A percentile compares a stretch with the other conserved stretches of the same genome.
Conservation (phyloP, 2,329 filamentous ascomycete species). For the Hirsutella thompsonii region DNA sequence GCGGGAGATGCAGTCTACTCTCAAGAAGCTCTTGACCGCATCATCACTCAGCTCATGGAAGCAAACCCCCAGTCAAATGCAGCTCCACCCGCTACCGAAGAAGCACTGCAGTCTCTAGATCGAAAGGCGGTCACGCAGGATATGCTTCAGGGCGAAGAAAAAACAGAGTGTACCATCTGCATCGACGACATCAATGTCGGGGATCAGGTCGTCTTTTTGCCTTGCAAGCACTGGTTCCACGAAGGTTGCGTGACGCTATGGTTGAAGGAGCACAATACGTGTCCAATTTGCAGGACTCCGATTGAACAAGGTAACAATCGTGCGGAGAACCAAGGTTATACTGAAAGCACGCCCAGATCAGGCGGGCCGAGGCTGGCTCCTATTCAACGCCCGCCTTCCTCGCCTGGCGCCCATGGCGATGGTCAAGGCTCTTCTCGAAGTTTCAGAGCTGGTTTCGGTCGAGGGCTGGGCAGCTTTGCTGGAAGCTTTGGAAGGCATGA, state of each 20-base stretch:
- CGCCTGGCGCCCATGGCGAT: not conserved
- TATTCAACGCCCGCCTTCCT: not conserved
- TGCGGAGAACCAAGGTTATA: slow-evolving; percentile 4
- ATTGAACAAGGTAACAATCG: slow-evolving; percentile 27
- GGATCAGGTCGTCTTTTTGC: slow-evolving; percentile 63
- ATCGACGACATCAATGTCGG: slow-evolving; percentile 71
- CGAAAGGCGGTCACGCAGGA: slow-evolving; percentile 56
- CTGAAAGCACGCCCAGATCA: not conserved
- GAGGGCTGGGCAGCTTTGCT: not conserved
- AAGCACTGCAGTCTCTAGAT: slow-evolving; percentile 61
- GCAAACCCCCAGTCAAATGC: slow-evolving; percentile 64
- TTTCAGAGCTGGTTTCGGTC: not conserved
- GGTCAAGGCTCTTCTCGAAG: not conserved
- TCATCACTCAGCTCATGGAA: slow-evolving; percentile 83
- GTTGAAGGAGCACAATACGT: slow-evolving; percentile 86
- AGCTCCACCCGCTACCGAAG: slow-evolving; percentile 65
- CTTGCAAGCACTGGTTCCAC: slow-evolving; percentile 93
- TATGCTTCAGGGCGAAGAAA: slow-evolving; percentile 53
- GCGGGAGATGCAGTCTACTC: slow-evolving; percentile 78
- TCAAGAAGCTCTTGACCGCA: slow-evolving; percentile 79
- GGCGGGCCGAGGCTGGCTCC: not conserved
- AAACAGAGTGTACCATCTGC: slow-evolving; percentile 86
- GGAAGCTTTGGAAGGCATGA: not conserved
- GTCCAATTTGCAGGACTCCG: slow-evolving; percentile 62
- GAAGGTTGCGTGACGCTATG: slow-evolving; percentile 69